Base-by-base conservation (phyloP, 2,329 filamentous ascomycete genomes). In the Didymella pomorum region DNA sequence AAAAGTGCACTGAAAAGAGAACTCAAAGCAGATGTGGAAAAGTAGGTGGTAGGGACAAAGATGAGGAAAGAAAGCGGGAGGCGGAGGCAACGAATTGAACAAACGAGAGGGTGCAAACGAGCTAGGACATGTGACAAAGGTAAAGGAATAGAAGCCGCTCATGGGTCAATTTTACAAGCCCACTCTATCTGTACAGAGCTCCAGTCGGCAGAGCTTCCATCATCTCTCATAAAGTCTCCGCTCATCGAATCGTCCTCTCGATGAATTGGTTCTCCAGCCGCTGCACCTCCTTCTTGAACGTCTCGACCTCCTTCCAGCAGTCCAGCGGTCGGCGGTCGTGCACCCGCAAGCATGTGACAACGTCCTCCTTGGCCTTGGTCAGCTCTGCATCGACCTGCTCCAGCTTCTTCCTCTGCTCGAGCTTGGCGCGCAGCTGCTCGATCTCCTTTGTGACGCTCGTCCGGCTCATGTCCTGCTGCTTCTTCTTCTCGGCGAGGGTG, bases 301-400 rank as follows among this genome's bases (percentile, higher is more conserved):
- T 83, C 81, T 96, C 90, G 23, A 97, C 92, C 85, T 97, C 93
- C 79, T 88, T 85, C 90, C 91, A 97, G 84, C 94, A 98, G 82
- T 97, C 91, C 74, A 97, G 82, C 75, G 94, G 93, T 77, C 92
- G 86, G 64, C 92, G 84, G 79, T 97, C 93, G 77, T 97, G 89
- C 72, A 89, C 84, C 62, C 90, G 83, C 82, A 98, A 82, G 77
- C 94, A 98, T 69, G 86, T 84, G 63, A 95, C 86, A 55, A 97
- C 87, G 59, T 89, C 87, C 67, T 86, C 82, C 78, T 92, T 89
- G 20, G 93, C 91, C 74, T 83, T 84, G 78, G 92, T 88, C 47
- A 97, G 87, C 49, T 81, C 81, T 62, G 89, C 86, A 67, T 93
- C 91, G 65, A 92, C 76, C 65, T 88, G 82, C 55, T 84, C 81